These are phyloP conservation scores for Diaporthe sp. DNA, from an alignment of 2,329 filamentous ascomycete genomes.

Conservation along the genomic window DNA sequence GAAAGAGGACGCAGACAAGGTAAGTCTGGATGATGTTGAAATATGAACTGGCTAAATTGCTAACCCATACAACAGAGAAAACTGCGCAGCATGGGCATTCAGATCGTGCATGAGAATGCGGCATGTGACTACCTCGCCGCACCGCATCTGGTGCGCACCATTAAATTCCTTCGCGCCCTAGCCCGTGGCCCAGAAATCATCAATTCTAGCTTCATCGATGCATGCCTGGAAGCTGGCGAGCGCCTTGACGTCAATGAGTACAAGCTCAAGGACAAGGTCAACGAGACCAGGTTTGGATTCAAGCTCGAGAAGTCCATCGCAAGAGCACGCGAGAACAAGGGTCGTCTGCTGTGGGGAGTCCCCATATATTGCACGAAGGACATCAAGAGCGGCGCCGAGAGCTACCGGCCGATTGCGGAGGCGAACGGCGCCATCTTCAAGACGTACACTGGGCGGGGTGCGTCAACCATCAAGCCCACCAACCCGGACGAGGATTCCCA, in stretches of 20 bases:
- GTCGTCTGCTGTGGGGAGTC: slow-evolving; percentile 79
- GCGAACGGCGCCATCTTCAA: slow-evolving; percentile 89
- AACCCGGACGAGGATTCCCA: slow-evolving; percentile 72
- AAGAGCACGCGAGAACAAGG: slow-evolving; percentile 81
- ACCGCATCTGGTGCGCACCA: slow-evolving; percentile 86
- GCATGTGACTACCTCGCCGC: slow-evolving; percentile 89
- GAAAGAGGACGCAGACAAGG: slow-evolving; percentile 84
- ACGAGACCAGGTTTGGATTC: slow-evolving; percentile 79
- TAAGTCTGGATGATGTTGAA: slow-evolving; percentile 57
- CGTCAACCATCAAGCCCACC: slow-evolving; percentile 74
- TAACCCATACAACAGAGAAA: slow-evolving; percentile 69
- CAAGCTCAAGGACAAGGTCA: slow-evolving; percentile 76
- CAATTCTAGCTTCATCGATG: slow-evolving; percentile 82
- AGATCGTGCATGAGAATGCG: slow-evolving; percentile 80
- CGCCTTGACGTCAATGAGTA: slow-evolving; percentile 75
- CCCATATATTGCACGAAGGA: slow-evolving; percentile 87
- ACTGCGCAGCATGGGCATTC: slow-evolving; percentile 85
- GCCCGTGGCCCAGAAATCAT: slow-evolving; percentile 85
- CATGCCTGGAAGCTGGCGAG: slow-evolving; percentile 77
- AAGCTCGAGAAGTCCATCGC: slow-evolving; percentile 75
- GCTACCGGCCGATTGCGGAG: slow-evolving; percentile 86
- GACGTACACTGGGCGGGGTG: slow-evolving; percentile 80
- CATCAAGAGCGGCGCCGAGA: slow-evolving; percentile 84
- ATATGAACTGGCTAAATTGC: slow-evolving; percentile 29
- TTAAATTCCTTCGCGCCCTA: slow-evolving; percentile 92